phyloP scores from a whole-genome alignment of 208 protist species.

The Trypanosoma conorhini region DNA sequence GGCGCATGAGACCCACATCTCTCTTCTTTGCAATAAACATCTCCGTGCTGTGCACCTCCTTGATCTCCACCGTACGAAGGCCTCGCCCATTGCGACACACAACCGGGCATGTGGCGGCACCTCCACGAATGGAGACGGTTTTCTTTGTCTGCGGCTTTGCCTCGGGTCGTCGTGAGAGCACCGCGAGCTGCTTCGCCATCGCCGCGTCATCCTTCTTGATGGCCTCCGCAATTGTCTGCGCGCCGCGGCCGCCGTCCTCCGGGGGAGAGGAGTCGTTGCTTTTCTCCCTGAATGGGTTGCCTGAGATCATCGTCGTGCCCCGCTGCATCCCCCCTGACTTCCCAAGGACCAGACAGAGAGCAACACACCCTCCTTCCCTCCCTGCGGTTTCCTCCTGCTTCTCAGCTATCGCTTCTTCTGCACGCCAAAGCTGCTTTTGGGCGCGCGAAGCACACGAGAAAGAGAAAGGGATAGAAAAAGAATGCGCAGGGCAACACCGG shows the following conservation, averaged over 20 bases:
- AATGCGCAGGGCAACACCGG: background rate
- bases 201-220: conserved; percentile 61
- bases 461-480: conserved; percentile 3
- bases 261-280: background rate
- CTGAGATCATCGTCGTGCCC: background rate
- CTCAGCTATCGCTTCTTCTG: background rate
- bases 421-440: background rate
- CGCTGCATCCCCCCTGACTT: conserved; percentile 15
- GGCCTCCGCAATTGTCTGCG: conserved; percentile 43
- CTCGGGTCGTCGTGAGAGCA: conserved; percentile 28
- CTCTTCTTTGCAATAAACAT: conserved; percentile 95
- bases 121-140: conserved; percentile 8
- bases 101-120: background rate
- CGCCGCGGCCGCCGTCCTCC: background rate
- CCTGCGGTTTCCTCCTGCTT: background rate
- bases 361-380: background rate
- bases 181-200: conserved; percentile 60
- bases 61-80: conserved; percentile 35
- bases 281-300: conserved; percentile 23
- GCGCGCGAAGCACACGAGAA: conserved; percentile 5
- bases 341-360: conserved; percentile 23
- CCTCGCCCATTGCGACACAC: conserved; percentile 1
- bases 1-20: conserved; percentile 95
- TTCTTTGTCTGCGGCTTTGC: conserved; percentile 12
- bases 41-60: conserved; percentile 87